A percentile compares a stretch with the other conserved stretches of the same genome.
These are phyloP conservation scores for Saccharum hybrid DNA, from an alignment of 202 grass and related monocot species.

Conservation along the genomic window DNA sequence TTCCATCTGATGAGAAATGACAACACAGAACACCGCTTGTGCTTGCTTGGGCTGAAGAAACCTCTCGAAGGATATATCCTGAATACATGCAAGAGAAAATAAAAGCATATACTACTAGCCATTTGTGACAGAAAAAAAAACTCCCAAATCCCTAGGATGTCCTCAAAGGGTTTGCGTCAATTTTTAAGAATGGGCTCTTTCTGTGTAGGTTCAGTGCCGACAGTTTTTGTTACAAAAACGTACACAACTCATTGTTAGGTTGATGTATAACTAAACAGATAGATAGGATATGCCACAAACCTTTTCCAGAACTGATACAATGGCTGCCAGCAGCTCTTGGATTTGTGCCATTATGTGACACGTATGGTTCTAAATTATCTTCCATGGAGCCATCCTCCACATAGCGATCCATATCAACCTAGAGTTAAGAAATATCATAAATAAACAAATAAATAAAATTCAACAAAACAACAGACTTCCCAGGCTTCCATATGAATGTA, in stretches of 20 bases:
- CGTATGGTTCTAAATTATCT: constrained; percentile 64
- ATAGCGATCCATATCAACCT: constrained; percentile 67
- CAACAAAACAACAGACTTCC: neutral
- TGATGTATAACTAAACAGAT: constrained; percentile 15
- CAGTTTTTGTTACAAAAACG: neutral
- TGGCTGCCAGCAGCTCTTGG: constrained; percentile 53
- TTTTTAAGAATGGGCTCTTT: neutral
- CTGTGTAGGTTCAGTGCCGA: neutral
- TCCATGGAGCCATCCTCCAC: constrained; percentile 68
- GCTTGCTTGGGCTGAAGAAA: constrained; percentile 62
- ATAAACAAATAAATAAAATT: constrained; percentile 27
- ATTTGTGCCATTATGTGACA: constrained; percentile 53
- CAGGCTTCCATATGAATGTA: constrained; percentile 1
- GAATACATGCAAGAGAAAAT: constrained; percentile 22
- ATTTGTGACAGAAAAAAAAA: neutral
- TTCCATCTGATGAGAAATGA: constrained; percentile 96
- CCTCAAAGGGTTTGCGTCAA: neutral
- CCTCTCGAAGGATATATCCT: constrained; percentile 65
- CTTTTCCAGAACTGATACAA: constrained; percentile 58
- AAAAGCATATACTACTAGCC: constrained; percentile 3
- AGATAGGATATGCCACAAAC: constrained; percentile 33
- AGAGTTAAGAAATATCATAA: constrained; percentile 28
- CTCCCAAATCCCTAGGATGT: neutral
- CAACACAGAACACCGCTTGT: constrained; percentile 69
- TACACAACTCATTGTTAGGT: neutral